Percentiles rank a stretch among this genome's conserved stretches.
These are phyloP conservation scores for Neodidymelliopsis sp. DNA, from an alignment of 2,329 filamentous ascomycete species.

Conservation along the genomic window DNA sequence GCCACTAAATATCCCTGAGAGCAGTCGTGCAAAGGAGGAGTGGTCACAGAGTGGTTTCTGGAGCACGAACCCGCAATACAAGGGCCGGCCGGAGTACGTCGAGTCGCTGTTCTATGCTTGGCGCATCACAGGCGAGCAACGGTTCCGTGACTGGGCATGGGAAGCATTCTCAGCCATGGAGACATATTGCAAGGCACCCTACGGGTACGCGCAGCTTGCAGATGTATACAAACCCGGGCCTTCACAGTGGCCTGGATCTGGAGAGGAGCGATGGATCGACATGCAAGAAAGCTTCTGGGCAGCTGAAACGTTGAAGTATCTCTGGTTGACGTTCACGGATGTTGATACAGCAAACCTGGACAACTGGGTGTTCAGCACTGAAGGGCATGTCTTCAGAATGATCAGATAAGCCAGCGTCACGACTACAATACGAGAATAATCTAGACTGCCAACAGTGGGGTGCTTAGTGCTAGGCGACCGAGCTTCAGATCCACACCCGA, in stretches of 20 bases:
- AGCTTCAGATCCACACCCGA: too few relatives aligned
- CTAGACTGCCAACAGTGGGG: neutral
- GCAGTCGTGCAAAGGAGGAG: constrained; percentile 38
- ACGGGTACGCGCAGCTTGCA: constrained; percentile 48
- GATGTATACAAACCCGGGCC: constrained; percentile 43
- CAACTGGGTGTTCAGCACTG: constrained; percentile 55
- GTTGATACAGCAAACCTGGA: constrained; percentile 48
- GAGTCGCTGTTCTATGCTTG: constrained; percentile 52
- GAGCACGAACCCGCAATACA: constrained; percentile 42
- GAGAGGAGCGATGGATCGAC: constrained; percentile 43
- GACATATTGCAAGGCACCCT: constrained; percentile 48
- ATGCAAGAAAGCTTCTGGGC: constrained; percentile 51
- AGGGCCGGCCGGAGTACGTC: constrained; percentile 51
- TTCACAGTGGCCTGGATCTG: constrained; percentile 28
- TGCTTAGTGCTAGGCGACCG: too few relatives aligned
- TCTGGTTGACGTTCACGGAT: constrained; percentile 50
- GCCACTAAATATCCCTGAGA: constrained; percentile 38
- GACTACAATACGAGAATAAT: neutral
- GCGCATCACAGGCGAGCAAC: constrained; percentile 50
- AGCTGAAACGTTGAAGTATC: constrained; percentile 53
- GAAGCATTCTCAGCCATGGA: constrained; percentile 50
- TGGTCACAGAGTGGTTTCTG: constrained; percentile 44
- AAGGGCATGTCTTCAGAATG: constrained; percentile 52
- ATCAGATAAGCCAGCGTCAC: constrained; percentile 36
- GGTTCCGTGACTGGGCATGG: constrained; percentile 54